Evolutionary conservation across 31 red algal species (phyloP).

Genomic region (Asparagopsis taxiformis): DNA sequence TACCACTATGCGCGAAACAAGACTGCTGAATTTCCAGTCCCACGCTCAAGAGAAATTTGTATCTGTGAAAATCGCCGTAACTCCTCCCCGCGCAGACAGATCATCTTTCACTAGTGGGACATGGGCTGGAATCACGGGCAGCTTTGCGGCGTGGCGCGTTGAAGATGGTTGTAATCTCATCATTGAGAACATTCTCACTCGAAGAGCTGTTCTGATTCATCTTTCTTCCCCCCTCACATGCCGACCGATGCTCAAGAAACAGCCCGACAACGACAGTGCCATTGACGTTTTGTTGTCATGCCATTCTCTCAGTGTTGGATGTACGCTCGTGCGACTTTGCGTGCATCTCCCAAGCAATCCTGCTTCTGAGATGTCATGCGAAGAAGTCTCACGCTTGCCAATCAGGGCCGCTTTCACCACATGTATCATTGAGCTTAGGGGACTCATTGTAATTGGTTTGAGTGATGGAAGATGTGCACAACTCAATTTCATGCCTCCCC

Average conservation of each 20-base stretch:
- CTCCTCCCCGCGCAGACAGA: not conserved
- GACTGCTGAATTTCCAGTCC: constrained; percentile 23
- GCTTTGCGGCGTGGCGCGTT: constrained; percentile 31
- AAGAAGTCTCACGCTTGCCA: constrained; percentile 20
- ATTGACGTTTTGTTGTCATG: constrained; percentile 39
- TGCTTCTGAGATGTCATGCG: not conserved
- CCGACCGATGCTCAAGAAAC: constrained; percentile 22
- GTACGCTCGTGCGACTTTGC: constrained; percentile 17
- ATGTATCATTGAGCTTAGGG: constrained; percentile 26
- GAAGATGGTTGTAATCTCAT: constrained; percentile 23
- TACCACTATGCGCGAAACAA: constrained; percentile 42
- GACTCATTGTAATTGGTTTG: constrained; percentile 27
- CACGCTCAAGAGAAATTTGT: constrained; percentile 4
- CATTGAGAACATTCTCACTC: constrained; percentile 33
- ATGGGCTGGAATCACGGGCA: constrained; percentile 45
- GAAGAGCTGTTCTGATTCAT: constrained; percentile 22
- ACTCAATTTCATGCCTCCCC: constrained; percentile 1
- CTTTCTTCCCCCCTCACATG: constrained; percentile 45
- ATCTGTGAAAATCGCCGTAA: constrained; percentile 19
- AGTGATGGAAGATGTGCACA: constrained; percentile 41
- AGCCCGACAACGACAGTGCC: not conserved
- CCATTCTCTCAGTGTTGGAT: constrained; percentile 12
- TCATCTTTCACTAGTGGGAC: constrained; percentile 4
- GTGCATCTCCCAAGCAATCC: not conserved
- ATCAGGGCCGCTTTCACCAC: constrained; percentile 8